These are phyloP conservation scores for Salvia hispanica DNA, from an alignment of 257 asterid species.

Conservation along the genomic window DNA sequence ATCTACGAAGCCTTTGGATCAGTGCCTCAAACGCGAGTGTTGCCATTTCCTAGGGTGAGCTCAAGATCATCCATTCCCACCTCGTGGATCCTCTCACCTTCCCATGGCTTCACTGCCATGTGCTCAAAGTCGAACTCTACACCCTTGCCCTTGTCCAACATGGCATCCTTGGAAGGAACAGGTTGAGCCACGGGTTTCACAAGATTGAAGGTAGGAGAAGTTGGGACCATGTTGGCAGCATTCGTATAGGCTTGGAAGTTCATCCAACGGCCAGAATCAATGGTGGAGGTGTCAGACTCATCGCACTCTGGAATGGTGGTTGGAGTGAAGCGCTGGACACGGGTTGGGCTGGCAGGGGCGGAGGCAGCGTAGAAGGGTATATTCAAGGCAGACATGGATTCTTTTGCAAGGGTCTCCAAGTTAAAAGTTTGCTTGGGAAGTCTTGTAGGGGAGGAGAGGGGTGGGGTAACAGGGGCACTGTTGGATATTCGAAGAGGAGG, in stretches of 20 bases:
- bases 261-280: constrained; percentile 93
- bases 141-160: constrained; percentile 70
- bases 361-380: constrained; percentile 92
- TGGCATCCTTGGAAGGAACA: constrained; percentile 41
- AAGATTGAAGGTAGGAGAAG: constrained; percentile 90
- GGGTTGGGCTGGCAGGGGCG: constrained; percentile 90
- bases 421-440: constrained; percentile 63
- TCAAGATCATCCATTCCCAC: constrained; percentile 91
- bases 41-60: constrained; percentile 71
- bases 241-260: constrained; percentile 67
- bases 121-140: constrained; percentile 64
- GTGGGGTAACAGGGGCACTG: constrained; percentile 97
- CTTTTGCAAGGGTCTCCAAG: constrained; percentile 65
- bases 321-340: constrained; percentile 74
- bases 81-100: constrained; percentile 96
- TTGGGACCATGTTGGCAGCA: constrained; percentile 51
- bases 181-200: constrained; percentile 55
- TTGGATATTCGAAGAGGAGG: constrained; percentile 90
- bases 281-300: constrained; percentile 84
- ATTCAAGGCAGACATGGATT: constrained; percentile 84
- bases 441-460: constrained; percentile 86
- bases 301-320: constrained; percentile 93
- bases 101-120: constrained; percentile 91
- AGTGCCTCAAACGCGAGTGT: constrained; percentile 29
- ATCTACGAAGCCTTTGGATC: background rate